Percentiles rank a stretch among this genome's conserved stretches.
phyloP scores from a whole-genome alignment of 176 grass and related monocot species.

The Aegilops longissima region DNA sequence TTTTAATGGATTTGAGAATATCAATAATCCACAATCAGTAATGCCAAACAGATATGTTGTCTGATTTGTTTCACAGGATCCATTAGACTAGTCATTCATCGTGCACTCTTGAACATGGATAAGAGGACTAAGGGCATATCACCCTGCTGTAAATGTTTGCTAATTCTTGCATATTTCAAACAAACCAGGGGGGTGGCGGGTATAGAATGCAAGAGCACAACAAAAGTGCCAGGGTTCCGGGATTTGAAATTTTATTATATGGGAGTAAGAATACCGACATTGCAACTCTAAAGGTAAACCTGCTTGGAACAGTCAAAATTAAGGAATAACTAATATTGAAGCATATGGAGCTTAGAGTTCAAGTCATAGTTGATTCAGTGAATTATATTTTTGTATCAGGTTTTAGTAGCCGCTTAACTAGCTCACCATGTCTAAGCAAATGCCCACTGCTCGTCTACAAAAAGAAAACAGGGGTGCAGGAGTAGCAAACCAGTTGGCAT shows the following conservation, averaged over 20 bases:
- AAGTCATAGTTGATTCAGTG: background rate
- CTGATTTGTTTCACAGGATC: background rate
- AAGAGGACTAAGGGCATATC: background rate
- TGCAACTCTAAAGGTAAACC: background rate
- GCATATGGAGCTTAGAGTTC: background rate
- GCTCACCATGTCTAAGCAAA: background rate
- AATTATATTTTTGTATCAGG: background rate
- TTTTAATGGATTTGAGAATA: background rate
- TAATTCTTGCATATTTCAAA: background rate
- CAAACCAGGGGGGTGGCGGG: background rate
- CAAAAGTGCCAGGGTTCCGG: background rate
- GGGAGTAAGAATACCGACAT: background rate
- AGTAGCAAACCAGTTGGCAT: background rate
- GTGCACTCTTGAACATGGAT: background rate
- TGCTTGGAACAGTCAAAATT: background rate
- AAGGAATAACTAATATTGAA: background rate
- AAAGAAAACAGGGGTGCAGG: slow-evolving; percentile 2
- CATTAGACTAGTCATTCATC: background rate
- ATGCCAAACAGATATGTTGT: background rate
- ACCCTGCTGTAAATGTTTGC: background rate
- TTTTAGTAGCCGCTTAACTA: background rate
- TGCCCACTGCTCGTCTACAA: background rate
- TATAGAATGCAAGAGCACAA: background rate
- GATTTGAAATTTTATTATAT: background rate
- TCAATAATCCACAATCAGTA: background rate